A percentile compares a stretch with the other conserved stretches of the same genome.
These are phyloP conservation scores for Alternaria novae-zelandiae DNA, from an alignment of 2,329 filamentous ascomycete genomes.

Conservation along the genomic window DNA sequence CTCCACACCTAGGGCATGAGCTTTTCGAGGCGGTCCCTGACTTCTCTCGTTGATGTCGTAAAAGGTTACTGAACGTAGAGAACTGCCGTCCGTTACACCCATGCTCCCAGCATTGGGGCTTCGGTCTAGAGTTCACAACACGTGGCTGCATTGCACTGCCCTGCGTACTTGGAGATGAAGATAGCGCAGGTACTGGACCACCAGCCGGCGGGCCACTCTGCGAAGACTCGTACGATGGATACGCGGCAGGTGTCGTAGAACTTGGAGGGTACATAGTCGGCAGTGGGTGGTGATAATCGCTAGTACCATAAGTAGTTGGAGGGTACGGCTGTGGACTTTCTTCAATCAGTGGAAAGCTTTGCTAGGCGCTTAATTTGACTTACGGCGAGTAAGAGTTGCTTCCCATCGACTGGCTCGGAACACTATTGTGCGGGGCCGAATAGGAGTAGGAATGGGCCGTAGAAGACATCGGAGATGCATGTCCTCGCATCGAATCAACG, in stretches of 20 bases:
- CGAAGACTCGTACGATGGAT: slow-evolving; percentile 40
- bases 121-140: slow-evolving; percentile 79
- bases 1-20: slow-evolving; percentile 87
- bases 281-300: slow-evolving; percentile 41
- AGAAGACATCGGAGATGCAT: slow-evolving; percentile 35
- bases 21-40: slow-evolving; percentile 89
- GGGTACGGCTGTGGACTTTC: slow-evolving; percentile 42
- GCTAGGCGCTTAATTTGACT: slow-evolving; percentile 9
- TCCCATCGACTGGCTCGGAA: slow-evolving; percentile 37
- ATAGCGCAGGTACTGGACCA: slow-evolving; percentile 31
- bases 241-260: slow-evolving; percentile 39
- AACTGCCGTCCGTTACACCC: slow-evolving; percentile 96
- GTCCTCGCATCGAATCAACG: slow-evolving; percentile 37
- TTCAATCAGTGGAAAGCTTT: slow-evolving; percentile 10
- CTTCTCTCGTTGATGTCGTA: slow-evolving; percentile 92
- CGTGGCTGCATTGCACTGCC: slow-evolving; percentile 51
- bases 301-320: slow-evolving; percentile 42
- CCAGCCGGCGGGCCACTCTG: slow-evolving; percentile 26
- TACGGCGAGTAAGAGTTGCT: slow-evolving; percentile 46
- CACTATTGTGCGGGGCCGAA: slow-evolving; percentile 37
- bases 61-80: slow-evolving; percentile 92
- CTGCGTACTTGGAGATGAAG: slow-evolving; percentile 35
- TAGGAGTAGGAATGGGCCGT: slow-evolving; percentile 40
- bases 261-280: slow-evolving; percentile 47
- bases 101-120: slow-evolving; percentile 96